A percentile compares a stretch with the other conserved stretches of the same genome.
phyloP scores from a whole-genome alignment of 2,329 filamentous ascomycete genomes.

The Colletotrichum lentis region DNA sequence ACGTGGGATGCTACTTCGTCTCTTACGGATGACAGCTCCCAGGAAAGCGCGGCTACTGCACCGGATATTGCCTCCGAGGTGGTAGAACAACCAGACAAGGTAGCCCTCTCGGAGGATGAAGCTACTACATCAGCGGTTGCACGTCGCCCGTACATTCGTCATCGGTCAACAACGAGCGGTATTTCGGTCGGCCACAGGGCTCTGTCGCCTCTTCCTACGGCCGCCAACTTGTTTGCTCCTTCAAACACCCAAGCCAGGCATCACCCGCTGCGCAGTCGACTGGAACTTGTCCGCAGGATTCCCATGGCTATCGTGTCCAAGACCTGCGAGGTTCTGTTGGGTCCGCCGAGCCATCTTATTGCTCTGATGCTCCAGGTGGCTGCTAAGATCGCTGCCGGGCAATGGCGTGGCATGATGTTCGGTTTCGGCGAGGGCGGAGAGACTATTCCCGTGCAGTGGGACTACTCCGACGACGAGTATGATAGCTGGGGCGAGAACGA shows the following conservation, averaged over 20 bases:
- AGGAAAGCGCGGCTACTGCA: constrained; percentile 43
- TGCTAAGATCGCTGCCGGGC: constrained; percentile 72
- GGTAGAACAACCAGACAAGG: constrained; percentile 28
- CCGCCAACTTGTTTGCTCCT: constrained; percentile 71
- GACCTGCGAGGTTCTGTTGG: constrained; percentile 78
- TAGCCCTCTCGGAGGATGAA: constrained; percentile 27
- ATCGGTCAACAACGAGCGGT: constrained; percentile 62
- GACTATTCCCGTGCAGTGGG: constrained; percentile 66
- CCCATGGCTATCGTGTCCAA: constrained; percentile 76
- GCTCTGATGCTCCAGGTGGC: constrained; percentile 83
- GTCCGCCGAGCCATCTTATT: constrained; percentile 82
- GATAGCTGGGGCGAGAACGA: constrained; percentile 67
- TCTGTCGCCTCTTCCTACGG: constrained; percentile 72
- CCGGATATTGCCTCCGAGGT: constrained; percentile 36
- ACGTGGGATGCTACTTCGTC: constrained; percentile 45
- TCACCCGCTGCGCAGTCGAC: constrained; percentile 48
- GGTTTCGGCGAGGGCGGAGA: constrained; percentile 63
- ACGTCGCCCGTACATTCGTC: constrained; percentile 55
- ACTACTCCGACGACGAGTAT: constrained; percentile 65
- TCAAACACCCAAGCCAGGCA: constrained; percentile 43
- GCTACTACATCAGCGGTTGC: constrained; percentile 42
- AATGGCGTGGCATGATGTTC: constrained; percentile 68
- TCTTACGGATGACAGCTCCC: constrained; percentile 42
- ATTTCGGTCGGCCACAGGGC: constrained; percentile 63
- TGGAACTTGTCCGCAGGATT: constrained; percentile 60